Percentiles rank a stretch among this genome's conserved stretches.
Conservation (phyloP, 768 basidiomycete genomes). For the Gloeostereum incarnatum region DNA sequence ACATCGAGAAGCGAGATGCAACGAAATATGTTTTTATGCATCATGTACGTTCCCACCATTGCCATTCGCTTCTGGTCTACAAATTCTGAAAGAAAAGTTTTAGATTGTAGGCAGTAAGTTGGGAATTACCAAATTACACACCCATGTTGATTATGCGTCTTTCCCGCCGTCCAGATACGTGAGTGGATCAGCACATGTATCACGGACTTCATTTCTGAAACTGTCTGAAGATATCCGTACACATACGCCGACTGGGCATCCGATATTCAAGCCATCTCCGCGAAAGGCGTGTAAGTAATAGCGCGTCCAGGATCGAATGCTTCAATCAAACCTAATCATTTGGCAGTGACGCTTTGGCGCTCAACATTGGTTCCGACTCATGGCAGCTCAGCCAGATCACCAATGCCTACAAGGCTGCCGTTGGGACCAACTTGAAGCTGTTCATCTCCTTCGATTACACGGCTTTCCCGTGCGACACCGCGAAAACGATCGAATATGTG, state of each 20-base stretch:
- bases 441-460: slow-evolving; percentile 7
- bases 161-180: slow-evolving; percentile 29
- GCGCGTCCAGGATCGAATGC: too few species aligned
- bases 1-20: not conserved
- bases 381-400: slow-evolving; percentile 6
- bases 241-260: slow-evolving; percentile 27
- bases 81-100: not conserved
- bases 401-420: slow-evolving; percentile 4
- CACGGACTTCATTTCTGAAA: not conserved
- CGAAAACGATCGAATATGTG: not conserved
- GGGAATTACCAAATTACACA: not conserved
- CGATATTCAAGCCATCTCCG: slow-evolving; percentile 30
- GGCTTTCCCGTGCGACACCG: too few species aligned
- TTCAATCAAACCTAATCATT: too few species aligned
- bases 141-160: not conserved
- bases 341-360: slow-evolving; percentile 45
- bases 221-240: slow-evolving; percentile 25
- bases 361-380: slow-evolving; percentile 8
- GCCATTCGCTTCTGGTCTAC: not conserved
- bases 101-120: slow-evolving; percentile 40
- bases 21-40: slow-evolving; percentile 43
- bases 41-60: slow-evolving; percentile 23
- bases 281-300: slow-evolving; percentile 32
- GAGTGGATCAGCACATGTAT: slow-evolving; percentile 8
- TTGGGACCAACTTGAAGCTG: slow-evolving; percentile 6